Conservation (phyloP, 2,329 filamentous ascomycete genomes). For the Arthrobotrys iridis region DNA sequence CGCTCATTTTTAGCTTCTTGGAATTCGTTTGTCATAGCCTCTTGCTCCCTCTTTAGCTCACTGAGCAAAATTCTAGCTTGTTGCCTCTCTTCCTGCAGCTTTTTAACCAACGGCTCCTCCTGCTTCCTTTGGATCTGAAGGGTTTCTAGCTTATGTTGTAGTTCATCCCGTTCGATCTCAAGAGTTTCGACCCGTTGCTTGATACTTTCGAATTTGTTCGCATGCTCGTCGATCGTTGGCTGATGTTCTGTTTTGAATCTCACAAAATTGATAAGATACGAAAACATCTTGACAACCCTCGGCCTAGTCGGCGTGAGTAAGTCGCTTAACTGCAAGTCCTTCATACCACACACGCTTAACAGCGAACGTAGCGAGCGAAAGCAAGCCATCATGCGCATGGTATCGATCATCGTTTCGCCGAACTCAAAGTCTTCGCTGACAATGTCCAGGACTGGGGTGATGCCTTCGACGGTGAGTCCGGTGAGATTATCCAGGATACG, state of each 20-base stretch:
- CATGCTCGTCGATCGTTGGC: slow-evolving; percentile 87
- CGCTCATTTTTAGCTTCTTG: slow-evolving; percentile 66
- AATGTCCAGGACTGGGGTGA: slow-evolving; percentile 93
- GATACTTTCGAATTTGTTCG: slow-evolving; percentile 86
- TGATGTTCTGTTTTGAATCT: slow-evolving; percentile 89
- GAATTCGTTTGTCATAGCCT: slow-evolving; percentile 68
- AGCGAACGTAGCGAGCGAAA: slow-evolving; percentile 84
- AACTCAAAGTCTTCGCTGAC: slow-evolving; percentile 86
- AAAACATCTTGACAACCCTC: slow-evolving; percentile 92
- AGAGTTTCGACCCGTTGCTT: slow-evolving; percentile 88
- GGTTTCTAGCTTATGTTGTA: slow-evolving; percentile 80
- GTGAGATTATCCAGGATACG: slow-evolving; percentile 95
- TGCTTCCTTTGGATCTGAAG: slow-evolving; percentile 83
- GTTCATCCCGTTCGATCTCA: slow-evolving; percentile 85
- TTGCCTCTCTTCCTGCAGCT: slow-evolving; percentile 80
- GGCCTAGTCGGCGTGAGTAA: slow-evolving; percentile 90
- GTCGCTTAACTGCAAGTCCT: slow-evolving; percentile 92
- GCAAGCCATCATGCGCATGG: slow-evolving; percentile 94
- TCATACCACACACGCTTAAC: slow-evolving; percentile 86
- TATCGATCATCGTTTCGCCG: slow-evolving; percentile 85
- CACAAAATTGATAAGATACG: slow-evolving; percentile 98
- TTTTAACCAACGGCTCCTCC: slow-evolving; percentile 82
- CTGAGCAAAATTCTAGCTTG: slow-evolving; percentile 75
- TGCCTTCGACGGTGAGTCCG: slow-evolving; percentile 89
- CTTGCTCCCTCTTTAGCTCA: slow-evolving; percentile 69